Percentiles rank a stretch among this genome's conserved stretches.
Conservation (phyloP, 768 basidiomycete species). For the Agaricus bisporus region DNA sequence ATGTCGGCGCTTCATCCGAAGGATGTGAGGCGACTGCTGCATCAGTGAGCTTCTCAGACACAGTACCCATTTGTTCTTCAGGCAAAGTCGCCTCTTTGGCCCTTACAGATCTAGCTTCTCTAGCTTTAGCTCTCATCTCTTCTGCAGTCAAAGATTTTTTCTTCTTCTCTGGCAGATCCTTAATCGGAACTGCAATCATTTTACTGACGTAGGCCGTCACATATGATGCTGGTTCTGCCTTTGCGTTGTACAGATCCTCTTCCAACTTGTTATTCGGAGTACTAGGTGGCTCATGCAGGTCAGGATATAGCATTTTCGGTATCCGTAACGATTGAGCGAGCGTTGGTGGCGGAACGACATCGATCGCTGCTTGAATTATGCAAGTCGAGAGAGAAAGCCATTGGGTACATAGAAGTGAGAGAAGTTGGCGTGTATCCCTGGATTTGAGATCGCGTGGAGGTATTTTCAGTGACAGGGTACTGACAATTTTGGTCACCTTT, state of each 20-base stretch:
- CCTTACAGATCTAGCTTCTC: slow-evolving; percentile 40
- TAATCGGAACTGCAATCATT: slow-evolving; percentile 88
- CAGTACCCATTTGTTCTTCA: slow-evolving; percentile 12
- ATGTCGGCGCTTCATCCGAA: slow-evolving; percentile 1
- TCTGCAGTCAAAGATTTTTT: slow-evolving; percentile 72
- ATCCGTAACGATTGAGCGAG: slow-evolving; percentile 77
- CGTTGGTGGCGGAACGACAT: slow-evolving; percentile 87
- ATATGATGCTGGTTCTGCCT: slow-evolving; percentile 46
- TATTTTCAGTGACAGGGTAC: slow-evolving; percentile 76
- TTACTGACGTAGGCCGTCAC: slow-evolving; percentile 92
- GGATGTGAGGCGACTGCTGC: slow-evolving; percentile 13
- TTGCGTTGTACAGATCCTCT: slow-evolving; percentile 70
- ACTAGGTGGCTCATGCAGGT: slow-evolving; percentile 51
- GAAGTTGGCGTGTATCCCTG: slow-evolving; percentile 81
- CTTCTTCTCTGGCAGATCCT: slow-evolving; percentile 84
- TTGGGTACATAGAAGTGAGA: slow-evolving; percentile 85
- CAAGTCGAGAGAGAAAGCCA: slow-evolving; percentile 95
- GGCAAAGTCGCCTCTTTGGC: slow-evolving; percentile 17
- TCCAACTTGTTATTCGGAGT: slow-evolving; percentile 79
- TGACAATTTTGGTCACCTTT: slow-evolving; percentile 83
- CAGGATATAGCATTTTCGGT: slow-evolving; percentile 89
- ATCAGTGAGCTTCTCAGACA: slow-evolving; percentile 5
- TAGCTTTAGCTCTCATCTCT: slow-evolving; percentile 67
- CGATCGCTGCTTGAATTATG: slow-evolving; percentile 87
- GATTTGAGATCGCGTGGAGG: slow-evolving; percentile 84